Evolutionary conservation across 1,284 basidiomycete genomes (phyloP).

Genomic region (Boletus semigastroideus): DNA sequence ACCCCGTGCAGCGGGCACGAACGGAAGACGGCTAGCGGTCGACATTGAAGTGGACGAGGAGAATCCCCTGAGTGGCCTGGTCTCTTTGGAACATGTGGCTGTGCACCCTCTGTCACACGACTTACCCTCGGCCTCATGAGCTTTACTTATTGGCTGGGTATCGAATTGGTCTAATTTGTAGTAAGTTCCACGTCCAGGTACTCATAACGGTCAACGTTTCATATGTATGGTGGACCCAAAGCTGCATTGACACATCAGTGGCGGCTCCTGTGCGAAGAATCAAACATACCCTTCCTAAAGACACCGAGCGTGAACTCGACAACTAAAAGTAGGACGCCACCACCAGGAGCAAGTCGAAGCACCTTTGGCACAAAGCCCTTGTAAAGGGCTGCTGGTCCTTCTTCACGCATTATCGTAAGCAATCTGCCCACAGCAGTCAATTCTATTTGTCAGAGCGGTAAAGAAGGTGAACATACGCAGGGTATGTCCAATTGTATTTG

Average conservation of each 20-base stretch:
- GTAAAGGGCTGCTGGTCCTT: constrained; percentile 89
- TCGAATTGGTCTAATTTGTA: background rate
- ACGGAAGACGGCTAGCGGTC: constrained; percentile 40
- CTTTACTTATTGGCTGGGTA: background rate
- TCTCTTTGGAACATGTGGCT: constrained; percentile 15
- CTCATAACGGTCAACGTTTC: constrained; percentile 2
- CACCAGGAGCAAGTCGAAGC: constrained; percentile 88
- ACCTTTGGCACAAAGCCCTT: constrained; percentile 92
- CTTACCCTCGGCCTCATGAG: background rate
- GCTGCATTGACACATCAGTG: constrained; percentile 16
- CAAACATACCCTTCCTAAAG: constrained; percentile 68
- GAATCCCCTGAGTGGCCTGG: constrained; percentile 23
- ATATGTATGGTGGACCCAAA: constrained; percentile 38
- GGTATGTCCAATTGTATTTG: constrained; percentile 95
- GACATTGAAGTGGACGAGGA: constrained; percentile 20
- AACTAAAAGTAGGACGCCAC: constrained; percentile 91
- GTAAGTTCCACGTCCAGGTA: constrained; percentile 2
- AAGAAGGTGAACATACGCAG: constrained; percentile 45
- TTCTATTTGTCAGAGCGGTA: background rate
- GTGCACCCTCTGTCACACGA: background rate
- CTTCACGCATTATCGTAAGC: constrained; percentile 83
- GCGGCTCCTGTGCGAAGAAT: background rate
- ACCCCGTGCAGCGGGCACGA: constrained; percentile 27
- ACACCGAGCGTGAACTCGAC: constrained; percentile 78
- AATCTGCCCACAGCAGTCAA: constrained; percentile 40